A percentile compares a stretch with the other conserved stretches of the same genome.
These are phyloP conservation scores for Aquilaria malaccensis DNA, from an alignment of 345 rosid species.

Conservation along the genomic window DNA sequence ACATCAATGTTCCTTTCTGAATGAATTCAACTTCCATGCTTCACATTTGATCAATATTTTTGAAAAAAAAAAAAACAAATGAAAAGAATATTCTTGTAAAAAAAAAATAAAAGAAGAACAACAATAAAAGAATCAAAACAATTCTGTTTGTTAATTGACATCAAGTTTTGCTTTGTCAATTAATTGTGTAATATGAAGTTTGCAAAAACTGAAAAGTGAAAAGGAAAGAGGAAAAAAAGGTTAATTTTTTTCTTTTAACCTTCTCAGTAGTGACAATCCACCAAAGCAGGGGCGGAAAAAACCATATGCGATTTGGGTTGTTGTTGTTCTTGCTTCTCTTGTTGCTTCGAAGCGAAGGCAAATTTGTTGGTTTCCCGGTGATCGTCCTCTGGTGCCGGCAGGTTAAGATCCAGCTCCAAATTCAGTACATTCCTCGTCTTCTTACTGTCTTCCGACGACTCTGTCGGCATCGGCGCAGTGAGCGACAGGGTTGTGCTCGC, in stretches of 20 bases:
- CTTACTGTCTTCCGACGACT: constrained; percentile 27
- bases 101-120: background rate
- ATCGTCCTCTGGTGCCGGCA: constrained; percentile 90
- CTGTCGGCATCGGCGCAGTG: constrained; percentile 32
- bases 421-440: constrained; percentile 50
- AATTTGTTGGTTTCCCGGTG: constrained; percentile 28
- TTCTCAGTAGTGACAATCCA: constrained; percentile 90
- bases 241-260: background rate
- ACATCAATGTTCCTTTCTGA: constrained; percentile 3
- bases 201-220: constrained; percentile 1
- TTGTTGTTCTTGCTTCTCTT: constrained; percentile 23
- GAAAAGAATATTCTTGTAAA: background rate
- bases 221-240: background rate
- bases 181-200: constrained; percentile 8
- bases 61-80: background rate
- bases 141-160: constrained; percentile 10
- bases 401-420: constrained; percentile 89
- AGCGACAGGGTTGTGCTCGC: constrained; percentile 32
- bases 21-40: constrained; percentile 6
- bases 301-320: constrained; percentile 45
- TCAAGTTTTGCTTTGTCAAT: background rate
- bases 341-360: constrained; percentile 49
- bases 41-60: no score
- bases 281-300: constrained; percentile 73
- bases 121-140: constrained; percentile 21